Conservation (phyloP, 345 rosid species). For the Boechera retrofracta region DNA sequence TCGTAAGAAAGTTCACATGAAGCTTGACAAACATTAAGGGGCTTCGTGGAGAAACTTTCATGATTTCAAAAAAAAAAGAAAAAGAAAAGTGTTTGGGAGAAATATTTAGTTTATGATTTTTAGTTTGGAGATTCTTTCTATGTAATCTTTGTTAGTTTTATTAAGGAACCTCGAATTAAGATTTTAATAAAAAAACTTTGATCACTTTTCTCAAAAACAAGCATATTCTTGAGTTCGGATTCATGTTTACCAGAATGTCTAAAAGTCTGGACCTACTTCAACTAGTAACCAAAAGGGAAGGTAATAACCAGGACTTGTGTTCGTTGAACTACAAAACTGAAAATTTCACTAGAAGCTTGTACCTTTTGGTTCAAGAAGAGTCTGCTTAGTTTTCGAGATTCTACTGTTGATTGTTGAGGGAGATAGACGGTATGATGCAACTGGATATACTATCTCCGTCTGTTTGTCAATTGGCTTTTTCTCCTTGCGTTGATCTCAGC, state of each 20-base stretch:
- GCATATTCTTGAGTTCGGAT: constrained; percentile 15
- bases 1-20: too few species aligned
- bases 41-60: too few species aligned
- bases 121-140: too few species aligned
- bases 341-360: constrained; percentile 13
- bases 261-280: constrained; percentile 8
- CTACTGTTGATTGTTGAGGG: constrained; percentile 15
- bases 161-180: too few species aligned
- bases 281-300: constrained; percentile 12
- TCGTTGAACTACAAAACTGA: constrained; percentile 26
- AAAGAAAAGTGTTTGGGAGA: too few species aligned
- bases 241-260: constrained; percentile 19
- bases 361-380: constrained; percentile 33
- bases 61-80: too few species aligned
- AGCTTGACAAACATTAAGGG: too few species aligned
- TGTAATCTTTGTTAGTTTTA: too few species aligned
- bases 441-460: constrained; percentile 19
- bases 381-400: constrained; percentile 20
- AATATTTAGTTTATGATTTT: too few species aligned
- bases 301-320: constrained; percentile 10
- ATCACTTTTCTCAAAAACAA: constrained; percentile 25
- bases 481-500: constrained; percentile 81
- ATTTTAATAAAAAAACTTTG: background rate
- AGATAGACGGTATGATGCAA: background rate
- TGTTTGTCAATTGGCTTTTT: constrained; percentile 53